Base-by-base conservation (phyloP, 1,139 yeast species). In the Taphrina sp. region DNA sequence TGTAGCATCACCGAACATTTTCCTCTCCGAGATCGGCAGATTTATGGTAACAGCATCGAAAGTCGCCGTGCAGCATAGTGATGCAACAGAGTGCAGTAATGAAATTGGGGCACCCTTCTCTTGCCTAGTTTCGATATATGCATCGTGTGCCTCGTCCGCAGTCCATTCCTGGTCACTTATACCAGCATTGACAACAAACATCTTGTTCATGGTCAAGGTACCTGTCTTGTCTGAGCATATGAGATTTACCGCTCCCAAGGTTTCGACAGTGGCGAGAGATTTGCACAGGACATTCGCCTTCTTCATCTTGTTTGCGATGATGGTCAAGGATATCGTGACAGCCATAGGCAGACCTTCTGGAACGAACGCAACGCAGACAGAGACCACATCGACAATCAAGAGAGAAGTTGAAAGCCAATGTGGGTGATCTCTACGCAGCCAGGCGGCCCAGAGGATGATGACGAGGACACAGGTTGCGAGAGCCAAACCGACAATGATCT, bases 191-290 rank as follows among this genome's bases (percentile, higher is more conserved):
- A 81, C 74, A 65, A 81, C 84, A 76, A 80, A 80, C 53, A 59
- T 46, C 23, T 46, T 44, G 69, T 94, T 94, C 70, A 88, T 95
- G 1, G 98, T 94, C 59, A 94, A 76, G 5, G 99, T 94, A 61
- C 98, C 98, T 1, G 98, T 92, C 70, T 92, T 94, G 72, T 94
- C 99, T 0, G 96, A 87, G 70, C 98, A 94, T 53, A 94, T 77
- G 5, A 96, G 90, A 14, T 97, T 92, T 2, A 97, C 98, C 41
- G 95, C 90, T 46, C 98, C 98, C 96, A 94, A 92, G 16, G 96
- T 92, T 71, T 94, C 98, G 76, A 98, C 92, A 41, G 95, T 84
- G 65, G 83, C 83, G 62, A 94, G 76, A 10, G 88, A 95, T 65
- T 98, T 80, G 16, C 92, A 98, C 65, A 92, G 75, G 67, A 90